These are phyloP conservation scores for Colletotrichum phormii DNA, from an alignment of 2,329 filamentous ascomycete genomes.

Conservation along the genomic window DNA sequence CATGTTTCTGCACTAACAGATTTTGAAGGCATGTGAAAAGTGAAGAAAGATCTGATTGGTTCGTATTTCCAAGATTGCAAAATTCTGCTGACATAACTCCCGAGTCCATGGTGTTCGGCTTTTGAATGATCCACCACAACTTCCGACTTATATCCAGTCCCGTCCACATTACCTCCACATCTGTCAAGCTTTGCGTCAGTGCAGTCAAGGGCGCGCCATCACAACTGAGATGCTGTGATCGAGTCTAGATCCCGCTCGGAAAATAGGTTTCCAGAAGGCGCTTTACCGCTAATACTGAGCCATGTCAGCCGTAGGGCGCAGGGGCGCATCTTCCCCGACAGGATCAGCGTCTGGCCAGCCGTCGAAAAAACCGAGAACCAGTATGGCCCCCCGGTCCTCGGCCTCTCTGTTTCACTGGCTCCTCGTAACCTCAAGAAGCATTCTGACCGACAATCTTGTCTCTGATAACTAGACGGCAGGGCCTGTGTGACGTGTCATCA, in stretches of 20 bases:
- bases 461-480: slow-evolving; percentile 43
- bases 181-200: background rate
- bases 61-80: background rate
- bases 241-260: background rate
- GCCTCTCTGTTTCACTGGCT: background rate
- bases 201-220: background rate
- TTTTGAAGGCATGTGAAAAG: background rate
- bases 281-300: background rate
- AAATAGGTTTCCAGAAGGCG: background rate
- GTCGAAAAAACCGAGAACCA: slow-evolving; percentile 26
- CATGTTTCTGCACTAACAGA: background rate
- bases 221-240: background rate
- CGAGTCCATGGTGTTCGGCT: background rate
- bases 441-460: background rate
- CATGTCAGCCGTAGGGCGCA: slow-evolving; percentile 15
- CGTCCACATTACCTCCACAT: background rate
- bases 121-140: background rate
- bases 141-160: slow-evolving; percentile 16
- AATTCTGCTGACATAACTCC: background rate
- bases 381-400: slow-evolving; percentile 23
- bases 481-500: slow-evolving; percentile 62
- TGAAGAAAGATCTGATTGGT: background rate
- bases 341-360: background rate
- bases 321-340: background rate
- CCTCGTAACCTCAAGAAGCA: background rate